These are phyloP conservation scores for Citrullus colocynthis DNA, from an alignment of 306 rosid species.

Conservation along the genomic window DNA sequence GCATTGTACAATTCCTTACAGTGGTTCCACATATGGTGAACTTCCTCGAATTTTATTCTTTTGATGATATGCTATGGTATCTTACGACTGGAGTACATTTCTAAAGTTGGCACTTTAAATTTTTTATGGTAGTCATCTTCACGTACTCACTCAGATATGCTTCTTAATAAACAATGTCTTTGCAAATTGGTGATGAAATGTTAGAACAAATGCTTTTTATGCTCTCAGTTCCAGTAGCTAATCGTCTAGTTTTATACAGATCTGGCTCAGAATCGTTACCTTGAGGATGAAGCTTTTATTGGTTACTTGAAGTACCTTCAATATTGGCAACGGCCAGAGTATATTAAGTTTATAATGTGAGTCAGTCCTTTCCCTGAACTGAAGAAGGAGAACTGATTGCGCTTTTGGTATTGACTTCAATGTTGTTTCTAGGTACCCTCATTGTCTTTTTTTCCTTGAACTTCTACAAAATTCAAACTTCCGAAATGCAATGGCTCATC, in stretches of 20 bases:
- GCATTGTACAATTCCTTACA: neutral
- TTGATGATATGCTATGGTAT: neutral
- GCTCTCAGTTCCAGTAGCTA: constrained; percentile 3
- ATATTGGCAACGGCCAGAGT: constrained; percentile 95
- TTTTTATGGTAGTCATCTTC: neutral
- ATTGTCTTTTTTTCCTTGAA: constrained; percentile 84
- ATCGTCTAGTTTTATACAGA: constrained; percentile 29
- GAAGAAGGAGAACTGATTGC: neutral
- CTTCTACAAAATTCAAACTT: constrained; percentile 84
- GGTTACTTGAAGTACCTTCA: constrained; percentile 92
- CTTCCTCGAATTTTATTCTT: neutral
- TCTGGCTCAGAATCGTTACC: constrained; percentile 90
- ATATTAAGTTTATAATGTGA: constrained; percentile 72
- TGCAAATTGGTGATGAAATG: neutral
- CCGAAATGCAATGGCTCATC: constrained; percentile 97
- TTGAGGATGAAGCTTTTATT: constrained; percentile 93
- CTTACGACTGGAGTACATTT: neutral
- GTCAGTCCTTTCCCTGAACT: constrained; percentile 11
- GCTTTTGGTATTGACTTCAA: neutral
- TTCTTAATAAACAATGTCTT: neutral
- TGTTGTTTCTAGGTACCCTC: constrained; percentile 65
- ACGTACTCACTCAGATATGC: neutral
- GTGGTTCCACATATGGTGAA: neutral
- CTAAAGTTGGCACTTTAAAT: neutral
- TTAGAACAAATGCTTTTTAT: neutral